Conservation (phyloP, 345 rosid genomes). For the Carallia brachiata region DNA sequence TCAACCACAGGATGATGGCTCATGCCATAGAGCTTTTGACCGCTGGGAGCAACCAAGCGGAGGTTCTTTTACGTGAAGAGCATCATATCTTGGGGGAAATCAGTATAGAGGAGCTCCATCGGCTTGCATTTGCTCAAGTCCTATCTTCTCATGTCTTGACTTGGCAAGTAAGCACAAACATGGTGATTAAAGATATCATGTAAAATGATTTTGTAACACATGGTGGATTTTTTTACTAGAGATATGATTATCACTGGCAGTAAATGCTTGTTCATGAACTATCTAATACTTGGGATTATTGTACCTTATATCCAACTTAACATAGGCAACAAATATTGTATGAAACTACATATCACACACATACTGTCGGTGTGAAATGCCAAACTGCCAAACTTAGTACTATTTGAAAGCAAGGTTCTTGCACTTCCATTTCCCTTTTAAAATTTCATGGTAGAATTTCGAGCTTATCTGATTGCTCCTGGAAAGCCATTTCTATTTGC, state of each 20-base stretch:
- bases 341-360: too few species aligned
- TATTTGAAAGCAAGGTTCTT: neutral
- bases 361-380: neutral
- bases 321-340: neutral
- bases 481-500: too few species aligned
- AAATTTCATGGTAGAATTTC: too few species aligned
- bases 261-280: neutral
- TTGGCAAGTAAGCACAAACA: conserved; percentile 77
- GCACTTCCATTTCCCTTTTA: too few species aligned
- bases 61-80: conserved; percentile 74
- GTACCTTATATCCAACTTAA: neutral
- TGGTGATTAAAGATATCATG: conserved; percentile 7
- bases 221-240: neutral
- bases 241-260: neutral
- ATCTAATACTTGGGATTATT: neutral
- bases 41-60: conserved; percentile 76
- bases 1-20: conserved; percentile 75
- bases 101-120: conserved; percentile 83
- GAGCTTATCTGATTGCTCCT: too few species aligned
- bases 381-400: neutral
- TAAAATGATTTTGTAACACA: neutral
- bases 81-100: conserved; percentile 65
- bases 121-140: conserved; percentile 94
- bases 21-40: conserved; percentile 86
- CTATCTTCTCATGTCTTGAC: conserved; percentile 85